phyloP scores from a whole-genome alignment of 495 filamentous ascomycete genomes.

The Penicillium verhagenii region DNA sequence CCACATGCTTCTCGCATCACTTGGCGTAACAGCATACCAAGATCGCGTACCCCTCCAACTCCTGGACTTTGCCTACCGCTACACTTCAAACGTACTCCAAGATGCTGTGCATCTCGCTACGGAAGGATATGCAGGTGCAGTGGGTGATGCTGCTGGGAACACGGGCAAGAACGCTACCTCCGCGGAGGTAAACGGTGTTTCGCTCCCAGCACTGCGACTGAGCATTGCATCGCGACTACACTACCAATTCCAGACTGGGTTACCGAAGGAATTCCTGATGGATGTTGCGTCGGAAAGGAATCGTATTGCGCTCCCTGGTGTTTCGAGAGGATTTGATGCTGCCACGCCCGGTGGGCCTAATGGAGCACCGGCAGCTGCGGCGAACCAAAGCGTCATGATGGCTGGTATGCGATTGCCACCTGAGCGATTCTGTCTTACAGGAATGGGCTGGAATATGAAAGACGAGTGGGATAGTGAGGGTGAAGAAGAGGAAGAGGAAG shows the following conservation, averaged over 20 bases:
- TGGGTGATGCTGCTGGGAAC: constrained; percentile 18
- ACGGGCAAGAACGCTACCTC: constrained; percentile 22
- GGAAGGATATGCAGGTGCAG: constrained; percentile 49
- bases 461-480: constrained; percentile 72
- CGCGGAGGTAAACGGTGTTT: constrained; percentile 46
- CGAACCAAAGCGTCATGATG: constrained; percentile 40
- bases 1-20: constrained; percentile 83
- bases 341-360: constrained; percentile 10
- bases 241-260: constrained; percentile 61
- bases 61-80: constrained; percentile 95
- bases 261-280: constrained; percentile 83
- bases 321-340: constrained; percentile 64
- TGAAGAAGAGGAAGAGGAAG: constrained; percentile 53
- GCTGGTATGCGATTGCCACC: constrained; percentile 80
- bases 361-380: constrained; percentile 14
- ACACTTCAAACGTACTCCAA: constrained; percentile 53
- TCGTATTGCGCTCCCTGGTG: constrained; percentile 71
- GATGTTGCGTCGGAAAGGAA: constrained; percentile 84
- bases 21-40: constrained; percentile 88
- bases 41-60: constrained; percentile 91
- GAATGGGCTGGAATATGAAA: constrained; percentile 76
- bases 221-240: constrained; percentile 63
- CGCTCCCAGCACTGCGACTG: constrained; percentile 57
- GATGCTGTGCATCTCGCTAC: constrained; percentile 53
- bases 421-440: constrained; percentile 89